phyloP scores from a whole-genome alignment of 441 rosid genomes.

The Brassica hybrid region DNA sequence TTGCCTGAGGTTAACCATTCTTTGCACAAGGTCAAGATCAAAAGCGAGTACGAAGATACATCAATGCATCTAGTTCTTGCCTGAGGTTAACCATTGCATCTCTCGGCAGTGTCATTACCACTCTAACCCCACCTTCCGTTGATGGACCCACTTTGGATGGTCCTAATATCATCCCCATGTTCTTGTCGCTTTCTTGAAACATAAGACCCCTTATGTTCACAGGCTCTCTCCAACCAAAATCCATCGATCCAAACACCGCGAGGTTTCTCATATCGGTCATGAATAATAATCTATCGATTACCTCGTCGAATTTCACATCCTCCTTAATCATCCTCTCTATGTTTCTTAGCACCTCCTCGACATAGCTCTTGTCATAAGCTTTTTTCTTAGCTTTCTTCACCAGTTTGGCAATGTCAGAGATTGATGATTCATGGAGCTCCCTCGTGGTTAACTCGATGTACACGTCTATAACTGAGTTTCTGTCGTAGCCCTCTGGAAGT shows the following conservation, averaged over 20 bases:
- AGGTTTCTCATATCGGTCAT: constrained; percentile 53
- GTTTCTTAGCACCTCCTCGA: constrained; percentile 18
- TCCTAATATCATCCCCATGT: constrained; percentile 47
- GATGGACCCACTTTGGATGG: constrained; percentile 37
- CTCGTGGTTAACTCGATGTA: constrained; percentile 29
- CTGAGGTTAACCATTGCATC: constrained; percentile 50
- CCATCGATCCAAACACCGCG: constrained; percentile 35
- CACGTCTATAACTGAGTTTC: constrained; percentile 46
- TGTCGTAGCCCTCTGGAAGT: constrained; percentile 48
- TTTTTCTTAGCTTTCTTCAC: constrained; percentile 47
- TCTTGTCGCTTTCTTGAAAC: constrained; percentile 31
- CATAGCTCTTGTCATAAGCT: constrained; percentile 25
- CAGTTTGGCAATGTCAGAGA: constrained; percentile 36
- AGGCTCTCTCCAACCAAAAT: constrained; percentile 51
- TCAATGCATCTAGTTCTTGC: constrained; percentile 42
- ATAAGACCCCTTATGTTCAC: constrained; percentile 45
- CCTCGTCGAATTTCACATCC: constrained; percentile 34
- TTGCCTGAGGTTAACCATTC: too few species aligned
- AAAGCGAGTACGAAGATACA: constrained; percentile 18
- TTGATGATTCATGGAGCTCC: constrained; percentile 43
- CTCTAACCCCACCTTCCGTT: constrained; percentile 49
- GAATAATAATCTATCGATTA: constrained; percentile 35
- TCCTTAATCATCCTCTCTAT: constrained; percentile 38
- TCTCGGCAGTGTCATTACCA: constrained; percentile 50
- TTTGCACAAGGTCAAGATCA: neutral